Evolutionary conservation across 139 green algal genomes (phyloP), one percentile per base, ranked within the genome.

Genomic region (Chlamydomonas sp.): DNA sequence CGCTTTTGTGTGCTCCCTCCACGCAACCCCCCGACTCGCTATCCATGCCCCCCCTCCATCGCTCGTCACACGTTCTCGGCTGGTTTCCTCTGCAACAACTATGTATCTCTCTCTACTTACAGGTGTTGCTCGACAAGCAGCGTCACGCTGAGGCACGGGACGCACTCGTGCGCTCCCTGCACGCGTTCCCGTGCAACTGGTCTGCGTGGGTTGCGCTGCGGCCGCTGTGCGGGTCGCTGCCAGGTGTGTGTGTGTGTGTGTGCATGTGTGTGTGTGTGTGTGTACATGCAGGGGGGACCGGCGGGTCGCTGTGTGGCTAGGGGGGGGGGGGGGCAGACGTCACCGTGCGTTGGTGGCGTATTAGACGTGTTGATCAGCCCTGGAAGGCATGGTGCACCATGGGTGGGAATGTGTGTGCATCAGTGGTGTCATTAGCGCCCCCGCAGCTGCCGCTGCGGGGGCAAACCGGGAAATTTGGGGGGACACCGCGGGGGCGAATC

Each of bases 181-280:
- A 30, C 2, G 69, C 43, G 8, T 97, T 83, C 67, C 94, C 94
- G 5, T 94, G 84, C 79, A 91, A 98, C 78, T 98, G 94, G 94
- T 73, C 59, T 22, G 92, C 91, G 1, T 98, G 94, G 93, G 85
- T 86, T 89, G 48, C 33, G 71, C 48, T 26, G 58, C 5, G 8
- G 13, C 22, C 5, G 29, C 58, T 66, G 58, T 10, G 58, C 31
- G 31, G 50, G 50, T 6, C 50, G 10, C 10, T 13, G 8, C 10
- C 10, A 13, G 39, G 13, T 50, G 39, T 50, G 39, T 8, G 8
- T 50, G 39, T 50, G 39, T 50, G 39, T 8, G 10, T 8, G 39
- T 8, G 13, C 39, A 50, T 8, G 13, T n/a, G 8, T 13, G 39
- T 8, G 10, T 50, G 13, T 50, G 39, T 8, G 39, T 13, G 39